Evolutionary conservation across 208 protist genomes (phyloP).

Genomic region (Crithidia expoeki): DNA sequence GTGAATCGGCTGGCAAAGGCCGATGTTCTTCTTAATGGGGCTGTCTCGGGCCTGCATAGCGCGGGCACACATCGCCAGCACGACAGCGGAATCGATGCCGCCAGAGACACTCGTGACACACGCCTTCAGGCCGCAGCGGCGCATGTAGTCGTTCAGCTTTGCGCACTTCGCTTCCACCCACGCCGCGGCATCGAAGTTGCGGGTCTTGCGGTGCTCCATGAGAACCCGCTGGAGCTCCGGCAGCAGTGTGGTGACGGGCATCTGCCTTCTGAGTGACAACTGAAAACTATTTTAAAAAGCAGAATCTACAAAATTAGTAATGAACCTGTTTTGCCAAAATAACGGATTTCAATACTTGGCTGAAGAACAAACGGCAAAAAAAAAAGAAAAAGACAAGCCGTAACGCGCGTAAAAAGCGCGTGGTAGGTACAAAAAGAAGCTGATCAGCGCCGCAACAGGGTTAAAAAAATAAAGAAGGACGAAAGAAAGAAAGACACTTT

Average conservation of each 20-base stretch:
- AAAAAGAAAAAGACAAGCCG: background rate
- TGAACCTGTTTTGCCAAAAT: no score
- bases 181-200: conserved; percentile 74
- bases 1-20: conserved; percentile 95
- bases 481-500: no score
- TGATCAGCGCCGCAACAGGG: no score
- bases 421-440: background rate
- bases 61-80: conserved; percentile 85
- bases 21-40: conserved; percentile 90
- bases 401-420: background rate
- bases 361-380: background rate
- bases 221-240: conserved; percentile 73
- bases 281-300: no score
- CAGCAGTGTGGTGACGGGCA: conserved; percentile 61
- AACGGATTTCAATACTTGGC: no score
- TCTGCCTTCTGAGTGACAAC: conserved; percentile 21
- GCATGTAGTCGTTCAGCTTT: conserved; percentile 95
- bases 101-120: conserved; percentile 93
- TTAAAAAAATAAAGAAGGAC: background rate
- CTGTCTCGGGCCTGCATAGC: conserved; percentile 61
- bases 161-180: conserved; percentile 90
- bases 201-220: conserved; percentile 60
- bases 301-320: no score
- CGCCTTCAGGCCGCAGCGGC: conserved; percentile 76
- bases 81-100: conserved; percentile 95